phyloP scores from a whole-genome alignment of 2,329 filamentous ascomycete species.

The Chrysoporthe deuterocubensis region DNA sequence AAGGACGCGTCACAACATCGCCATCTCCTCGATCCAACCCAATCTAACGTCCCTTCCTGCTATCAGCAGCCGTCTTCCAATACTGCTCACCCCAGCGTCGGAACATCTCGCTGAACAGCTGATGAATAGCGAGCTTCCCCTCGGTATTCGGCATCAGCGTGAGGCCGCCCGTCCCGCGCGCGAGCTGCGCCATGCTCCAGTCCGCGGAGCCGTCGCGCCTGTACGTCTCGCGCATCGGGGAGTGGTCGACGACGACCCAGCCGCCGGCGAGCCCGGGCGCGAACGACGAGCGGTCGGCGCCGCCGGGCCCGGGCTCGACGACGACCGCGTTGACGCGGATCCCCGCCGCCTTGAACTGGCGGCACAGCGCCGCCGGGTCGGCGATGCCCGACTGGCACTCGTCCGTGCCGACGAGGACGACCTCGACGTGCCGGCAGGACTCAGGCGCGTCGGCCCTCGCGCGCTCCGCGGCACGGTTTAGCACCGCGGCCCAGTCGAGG shows the following conservation, averaged over 20 bases:
- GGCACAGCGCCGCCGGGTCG: slow-evolving; percentile 16
- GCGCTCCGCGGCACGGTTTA: slow-evolving; percentile 21
- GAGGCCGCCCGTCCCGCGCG: slow-evolving; percentile 22
- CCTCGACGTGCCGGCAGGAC: slow-evolving; percentile 17
- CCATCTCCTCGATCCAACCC: neutral
- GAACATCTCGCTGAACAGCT: slow-evolving; percentile 25
- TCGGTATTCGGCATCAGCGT: slow-evolving; percentile 21
- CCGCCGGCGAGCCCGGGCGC: slow-evolving; percentile 6
- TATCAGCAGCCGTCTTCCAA: slow-evolving; percentile 1
- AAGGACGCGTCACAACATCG: neutral
- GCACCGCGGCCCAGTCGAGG: slow-evolving; percentile 18
- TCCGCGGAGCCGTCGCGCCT: neutral
- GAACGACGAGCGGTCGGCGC: slow-evolving; percentile 9
- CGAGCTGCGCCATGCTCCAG: slow-evolving; percentile 22
- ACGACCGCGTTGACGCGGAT: slow-evolving; percentile 24
- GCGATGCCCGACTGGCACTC: slow-evolving; percentile 15
- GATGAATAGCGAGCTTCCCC: slow-evolving; percentile 23
- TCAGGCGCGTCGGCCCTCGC: slow-evolving; percentile 16
- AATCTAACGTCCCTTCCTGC: neutral
- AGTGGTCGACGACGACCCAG: slow-evolving; percentile 8
- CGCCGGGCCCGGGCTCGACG: slow-evolving; percentile 6
- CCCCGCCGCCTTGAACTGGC: neutral
- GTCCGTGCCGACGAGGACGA: slow-evolving; percentile 22
- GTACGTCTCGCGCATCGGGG: neutral
- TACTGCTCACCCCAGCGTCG: slow-evolving; percentile 23